phyloP scores from a whole-genome alignment of 1,284 basidiomycete species.

The Apiotrichum gracile region DNA sequence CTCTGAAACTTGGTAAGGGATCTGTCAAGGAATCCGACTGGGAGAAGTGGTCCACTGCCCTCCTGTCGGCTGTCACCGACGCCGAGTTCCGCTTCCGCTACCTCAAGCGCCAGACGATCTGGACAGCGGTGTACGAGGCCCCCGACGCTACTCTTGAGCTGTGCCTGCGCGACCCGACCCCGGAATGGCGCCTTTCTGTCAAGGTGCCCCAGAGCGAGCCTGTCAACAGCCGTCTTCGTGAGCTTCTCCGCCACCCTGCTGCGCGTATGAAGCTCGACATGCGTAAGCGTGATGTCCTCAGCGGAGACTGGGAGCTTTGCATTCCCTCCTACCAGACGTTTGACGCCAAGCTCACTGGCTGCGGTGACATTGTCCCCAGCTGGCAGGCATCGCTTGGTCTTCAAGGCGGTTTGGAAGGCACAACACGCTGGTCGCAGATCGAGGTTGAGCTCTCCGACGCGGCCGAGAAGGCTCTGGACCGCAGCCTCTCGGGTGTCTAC shows the following conservation, averaged over 20 bases:
- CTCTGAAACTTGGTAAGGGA: constrained; percentile 22
- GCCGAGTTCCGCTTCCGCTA: constrained; percentile 74
- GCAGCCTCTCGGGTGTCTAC: constrained; percentile 74
- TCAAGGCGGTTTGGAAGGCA: constrained; percentile 59
- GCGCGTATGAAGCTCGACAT: constrained; percentile 59
- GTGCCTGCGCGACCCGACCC: constrained; percentile 64
- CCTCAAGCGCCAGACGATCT: constrained; percentile 77
- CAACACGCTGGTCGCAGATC: constrained; percentile 62
- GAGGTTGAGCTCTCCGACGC: constrained; percentile 57
- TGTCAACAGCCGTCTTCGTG: constrained; percentile 72
- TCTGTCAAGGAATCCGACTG: constrained; percentile 52
- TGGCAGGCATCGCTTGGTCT: constrained; percentile 85
- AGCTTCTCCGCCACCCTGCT: constrained; percentile 66
- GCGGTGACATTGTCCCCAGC: constrained; percentile 66
- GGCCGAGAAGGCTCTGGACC: constrained; percentile 59
- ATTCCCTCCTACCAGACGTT: constrained; percentile 61
- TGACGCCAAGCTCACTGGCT: constrained; percentile 59
- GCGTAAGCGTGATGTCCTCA: constrained; percentile 52
- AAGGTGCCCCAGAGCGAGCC: constrained; percentile 63
- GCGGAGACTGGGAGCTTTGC: constrained; percentile 75
- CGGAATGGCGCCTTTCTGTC: constrained; percentile 81
- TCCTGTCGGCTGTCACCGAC: constrained; percentile 57
- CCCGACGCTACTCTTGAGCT: constrained; percentile 68
- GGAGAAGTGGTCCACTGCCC: constrained; percentile 63
- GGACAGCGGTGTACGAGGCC: constrained; percentile 75